phyloP scores from a whole-genome alignment of 139 green algal species.

The Pseudopediastrum boryanum region DNA sequence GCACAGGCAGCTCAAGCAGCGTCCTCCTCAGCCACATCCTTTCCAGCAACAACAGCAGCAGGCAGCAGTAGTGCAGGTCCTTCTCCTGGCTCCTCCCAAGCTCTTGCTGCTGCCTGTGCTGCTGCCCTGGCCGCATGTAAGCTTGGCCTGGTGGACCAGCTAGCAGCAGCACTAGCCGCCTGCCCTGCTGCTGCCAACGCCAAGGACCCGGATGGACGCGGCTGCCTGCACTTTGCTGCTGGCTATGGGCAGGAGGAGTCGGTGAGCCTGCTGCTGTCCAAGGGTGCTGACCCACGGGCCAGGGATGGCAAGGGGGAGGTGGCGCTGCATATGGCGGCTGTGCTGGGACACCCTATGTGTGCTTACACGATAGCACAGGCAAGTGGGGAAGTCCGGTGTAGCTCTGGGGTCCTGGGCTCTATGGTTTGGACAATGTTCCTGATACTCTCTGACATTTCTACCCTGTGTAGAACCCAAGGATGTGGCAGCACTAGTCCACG shows the following conservation, averaged over 20 bases:
- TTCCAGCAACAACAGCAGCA: too few species aligned
- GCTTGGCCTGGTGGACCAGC: slow-evolving; percentile 54
- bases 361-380: slow-evolving; percentile 68
- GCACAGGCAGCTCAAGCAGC: too few species aligned
- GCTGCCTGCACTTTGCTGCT: slow-evolving; percentile 66
- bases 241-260: slow-evolving; percentile 65
- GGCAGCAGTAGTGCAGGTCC: not conserved
- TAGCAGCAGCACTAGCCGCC: slow-evolving; percentile 29
- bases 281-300: not conserved
- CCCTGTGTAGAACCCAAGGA: too few species aligned
- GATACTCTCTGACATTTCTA: too few species aligned
- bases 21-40: too few species aligned
- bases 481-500: too few species aligned
- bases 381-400: too few species aligned
- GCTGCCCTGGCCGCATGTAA: slow-evolving; percentile 48
- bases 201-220: slow-evolving; percentile 55
- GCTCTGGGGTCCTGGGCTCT: too few species aligned
- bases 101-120: slow-evolving; percentile 3
- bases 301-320: slow-evolving; percentile 53
- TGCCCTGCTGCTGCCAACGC: not conserved
- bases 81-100: not conserved
- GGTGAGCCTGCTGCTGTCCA: slow-evolving; percentile 57
- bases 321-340: slow-evolving; percentile 67
- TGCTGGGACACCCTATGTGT: slow-evolving; percentile 70
- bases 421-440: too few species aligned